Evolutionary conservation across 176 grass and related monocot genomes (phyloP).

Genomic region (Triticum timopheevii): DNA sequence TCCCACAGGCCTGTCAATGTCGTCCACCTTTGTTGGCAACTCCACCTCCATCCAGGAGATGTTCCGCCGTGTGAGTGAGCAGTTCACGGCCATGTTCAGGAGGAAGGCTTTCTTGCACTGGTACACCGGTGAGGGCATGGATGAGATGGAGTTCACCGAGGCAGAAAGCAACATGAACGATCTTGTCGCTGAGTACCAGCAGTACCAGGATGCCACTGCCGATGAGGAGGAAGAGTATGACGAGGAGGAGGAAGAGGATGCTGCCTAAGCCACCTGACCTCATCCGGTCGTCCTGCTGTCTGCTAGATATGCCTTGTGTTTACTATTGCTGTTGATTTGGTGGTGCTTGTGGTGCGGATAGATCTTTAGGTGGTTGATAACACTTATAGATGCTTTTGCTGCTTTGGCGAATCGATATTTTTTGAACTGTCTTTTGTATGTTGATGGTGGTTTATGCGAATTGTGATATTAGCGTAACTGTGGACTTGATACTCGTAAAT

Average conservation of each 20-base stretch:
- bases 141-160: slow-evolving; percentile 94
- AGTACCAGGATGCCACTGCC: slow-evolving; percentile 61
- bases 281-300: background rate
- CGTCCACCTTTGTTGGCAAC: slow-evolving; percentile 73
- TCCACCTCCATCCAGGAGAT: slow-evolving; percentile 76
- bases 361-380: slow-evolving; percentile 3
- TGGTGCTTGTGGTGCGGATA: slow-evolving; percentile 12
- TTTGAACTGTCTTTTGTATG: slow-evolving; percentile 11
- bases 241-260: slow-evolving; percentile 51
- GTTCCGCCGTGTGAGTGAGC: slow-evolving; percentile 90
- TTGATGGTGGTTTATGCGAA: background rate
- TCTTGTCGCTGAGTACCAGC: slow-evolving; percentile 66
- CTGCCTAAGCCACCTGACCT: slow-evolving; percentile 31
- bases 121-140: slow-evolving; percentile 98
- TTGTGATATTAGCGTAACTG: slow-evolving; percentile 21
- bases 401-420: background rate
- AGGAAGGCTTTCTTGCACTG: slow-evolving; percentile 97
- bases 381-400: background rate
- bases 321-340: background rate
- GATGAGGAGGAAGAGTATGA: slow-evolving; percentile 48
- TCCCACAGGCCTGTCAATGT: slow-evolving; percentile 60
- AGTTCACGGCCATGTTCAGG: slow-evolving; percentile 98
- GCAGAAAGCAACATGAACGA: slow-evolving; percentile 88
- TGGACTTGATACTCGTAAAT: slow-evolving; percentile 26
- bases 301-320: slow-evolving; percentile 17